Evolutionary conservation across 495 filamentous ascomycete genomes (phyloP).

Genomic region (Aspergillus sparsus): DNA sequence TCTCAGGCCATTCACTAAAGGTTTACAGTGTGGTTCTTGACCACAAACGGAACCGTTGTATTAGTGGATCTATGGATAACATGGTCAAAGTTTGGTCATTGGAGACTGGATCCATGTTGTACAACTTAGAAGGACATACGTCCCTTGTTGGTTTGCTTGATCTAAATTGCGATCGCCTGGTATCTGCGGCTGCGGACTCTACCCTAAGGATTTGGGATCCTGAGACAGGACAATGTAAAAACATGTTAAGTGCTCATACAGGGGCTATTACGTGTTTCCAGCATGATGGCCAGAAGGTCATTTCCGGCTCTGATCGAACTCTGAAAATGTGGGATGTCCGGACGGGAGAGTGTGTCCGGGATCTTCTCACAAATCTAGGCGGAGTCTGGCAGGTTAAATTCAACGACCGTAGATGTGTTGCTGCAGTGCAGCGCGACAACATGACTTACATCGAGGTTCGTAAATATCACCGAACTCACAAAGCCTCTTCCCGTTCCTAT

Average conservation of each 20-base stretch:
- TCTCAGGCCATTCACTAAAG: slow-evolving; percentile 87
- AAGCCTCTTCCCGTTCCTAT: not conserved
- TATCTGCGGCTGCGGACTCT: slow-evolving; percentile 93
- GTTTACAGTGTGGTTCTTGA: slow-evolving; percentile 98
- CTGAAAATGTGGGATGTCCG: slow-evolving; percentile 99
- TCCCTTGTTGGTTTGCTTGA: slow-evolving; percentile 92
- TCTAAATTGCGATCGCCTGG: slow-evolving; percentile 80
- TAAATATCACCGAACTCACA: slow-evolving; percentile 3
- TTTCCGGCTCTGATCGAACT: slow-evolving; percentile 92
- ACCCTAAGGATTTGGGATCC: slow-evolving; percentile 98
- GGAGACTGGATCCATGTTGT: slow-evolving; percentile 79
- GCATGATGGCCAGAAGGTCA: slow-evolving; percentile 94
- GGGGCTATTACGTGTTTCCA: slow-evolving; percentile 99
- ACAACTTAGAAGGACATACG: slow-evolving; percentile 92
- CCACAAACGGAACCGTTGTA: slow-evolving; percentile 87
- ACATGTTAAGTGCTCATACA: slow-evolving; percentile 85
- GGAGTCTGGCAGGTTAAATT: slow-evolving; percentile 99
- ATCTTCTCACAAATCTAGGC: slow-evolving; percentile 92
- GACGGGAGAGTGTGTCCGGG: slow-evolving; percentile 87
- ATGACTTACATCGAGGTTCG: slow-evolving; percentile 95
- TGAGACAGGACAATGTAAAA: slow-evolving; percentile 86
- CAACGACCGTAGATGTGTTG: slow-evolving; percentile 92
- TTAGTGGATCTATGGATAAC: slow-evolving; percentile 98
- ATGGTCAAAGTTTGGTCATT: slow-evolving; percentile 97
- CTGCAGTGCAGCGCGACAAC: slow-evolving; percentile 89